Base-by-base conservation (phyloP, 352 stramenopile species). In the Globisporangium ultimum region DNA sequence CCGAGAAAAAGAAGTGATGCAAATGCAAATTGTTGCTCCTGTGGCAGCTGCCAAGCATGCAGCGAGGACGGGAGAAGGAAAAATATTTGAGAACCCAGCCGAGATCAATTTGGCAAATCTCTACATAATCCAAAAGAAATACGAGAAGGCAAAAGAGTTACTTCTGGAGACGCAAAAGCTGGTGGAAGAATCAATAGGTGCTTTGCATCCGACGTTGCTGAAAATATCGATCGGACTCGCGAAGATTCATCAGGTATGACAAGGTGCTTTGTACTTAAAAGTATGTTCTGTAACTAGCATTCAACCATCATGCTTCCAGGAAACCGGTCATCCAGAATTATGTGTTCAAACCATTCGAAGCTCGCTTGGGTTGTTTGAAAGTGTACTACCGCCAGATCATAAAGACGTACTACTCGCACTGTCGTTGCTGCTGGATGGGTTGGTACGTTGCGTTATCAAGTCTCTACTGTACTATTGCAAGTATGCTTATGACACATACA, bases 81-180 rank as follows among this genome's bases (percentile, higher is more conserved):
- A 53, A 0, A 76, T 88, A 13, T 91, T 76, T 43, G 61, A 61
- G 5, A 64, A 69, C 22, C 80, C 80, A 48, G 55, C 74, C 0
- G 78, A 88, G 40, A 56, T 91, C 3, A 71, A 86, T 21, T 60
- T 91, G 3, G 76, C 67, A 15, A 59, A 73, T 41, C 47, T 91
- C 22, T 91, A 87, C 32, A 78, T 85, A 15, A 64, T 66, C 0
- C 80, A 91, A 53, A 80, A 81, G 22, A 84, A 85, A 46, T 73
- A 74, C 14, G 64, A 72, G 0, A 86, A 86, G 43, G 78, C 80
- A 22, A 56, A 61, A 47, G 41, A 60, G 13, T 6, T 87, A 3
- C 64, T 91, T 18, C 14, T 54, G 11, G 56, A 70, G 20, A 66
- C 64, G 6, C 65, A 72, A 48, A 51, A 59, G 22, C 48, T 80